phyloP scores from a whole-genome alignment of 2,329 filamentous ascomycete genomes.

The Triangularia verruculosa region DNA sequence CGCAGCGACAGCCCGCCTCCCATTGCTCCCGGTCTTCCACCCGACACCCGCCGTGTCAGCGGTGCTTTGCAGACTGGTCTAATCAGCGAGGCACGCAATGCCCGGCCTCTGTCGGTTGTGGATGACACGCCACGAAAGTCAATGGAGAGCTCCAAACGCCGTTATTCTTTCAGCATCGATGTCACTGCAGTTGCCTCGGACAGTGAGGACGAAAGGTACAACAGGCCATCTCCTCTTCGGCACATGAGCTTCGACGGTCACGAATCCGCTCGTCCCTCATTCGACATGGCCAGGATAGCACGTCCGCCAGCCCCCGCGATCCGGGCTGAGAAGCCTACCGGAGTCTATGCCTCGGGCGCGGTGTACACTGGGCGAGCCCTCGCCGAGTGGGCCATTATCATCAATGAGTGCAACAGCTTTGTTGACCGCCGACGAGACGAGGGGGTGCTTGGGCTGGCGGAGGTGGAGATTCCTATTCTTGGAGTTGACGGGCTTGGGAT shows the following conservation, averaged over 20 bases:
- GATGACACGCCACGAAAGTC: slow-evolving; percentile 22
- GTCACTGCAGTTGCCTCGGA: slow-evolving; percentile 14
- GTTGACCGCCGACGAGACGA: slow-evolving; percentile 73
- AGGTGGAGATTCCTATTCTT: slow-evolving; percentile 67
- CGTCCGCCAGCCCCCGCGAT: slow-evolving; percentile 29
- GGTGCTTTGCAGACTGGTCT: slow-evolving; percentile 46
- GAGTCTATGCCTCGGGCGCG: slow-evolving; percentile 44
- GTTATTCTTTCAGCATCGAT: slow-evolving; percentile 26
- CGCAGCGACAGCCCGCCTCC: slow-evolving; percentile 40
- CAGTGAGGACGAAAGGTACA: slow-evolving; percentile 8
- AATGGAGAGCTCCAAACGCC: slow-evolving; percentile 14
- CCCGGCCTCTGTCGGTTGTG: slow-evolving; percentile 32
- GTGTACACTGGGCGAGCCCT: slow-evolving; percentile 70
- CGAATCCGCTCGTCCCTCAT: slow-evolving; percentile 16
- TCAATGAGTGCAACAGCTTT: slow-evolving; percentile 78
- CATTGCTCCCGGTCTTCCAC: slow-evolving; percentile 39
- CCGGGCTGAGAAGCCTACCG: slow-evolving; percentile 46
- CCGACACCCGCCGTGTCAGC: slow-evolving; percentile 47
- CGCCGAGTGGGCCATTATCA: slow-evolving; percentile 73
- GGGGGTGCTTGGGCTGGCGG: slow-evolving; percentile 62
- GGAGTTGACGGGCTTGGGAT: slow-evolving; percentile 58
- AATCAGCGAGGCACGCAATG: slow-evolving; percentile 51
- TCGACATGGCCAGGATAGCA: slow-evolving; percentile 16
- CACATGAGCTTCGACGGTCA: slow-evolving; percentile 13
- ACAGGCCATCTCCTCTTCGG: slow-evolving; percentile 17